Evolutionary conservation across 2,329 filamentous ascomycete genomes (phyloP), one percentile per base, ranked within the genome.

Genomic region (Sarocladium brachiariae): DNA sequence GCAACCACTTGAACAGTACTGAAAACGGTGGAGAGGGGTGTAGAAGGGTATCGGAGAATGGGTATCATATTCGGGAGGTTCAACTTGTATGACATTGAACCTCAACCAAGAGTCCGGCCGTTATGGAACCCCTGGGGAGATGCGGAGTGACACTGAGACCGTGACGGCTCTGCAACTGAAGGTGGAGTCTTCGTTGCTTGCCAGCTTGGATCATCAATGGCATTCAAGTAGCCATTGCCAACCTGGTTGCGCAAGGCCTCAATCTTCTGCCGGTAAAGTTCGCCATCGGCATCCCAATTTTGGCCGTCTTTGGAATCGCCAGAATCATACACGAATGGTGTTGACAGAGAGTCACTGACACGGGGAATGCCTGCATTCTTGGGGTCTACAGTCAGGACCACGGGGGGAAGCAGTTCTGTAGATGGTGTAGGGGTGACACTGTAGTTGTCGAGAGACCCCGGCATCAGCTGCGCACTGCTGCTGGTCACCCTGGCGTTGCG

Each of bases 261-360:
- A 50, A 97, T 86, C 66, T 93, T 93, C 64, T 87, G 87, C 52
- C 87, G 83, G 67, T 96, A 97, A 7, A 88, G 73, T 60, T 93
- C 88, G 50, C 86, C 86, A 52, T 81, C 80, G 38, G 80, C 70
- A 53, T 83, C 81, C 78, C 84, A 88, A 52, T 86, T 77, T 41
- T 74, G 70, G 4, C 70, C 56, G 11, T 72, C 70, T 23, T 64
- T 65, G 5, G 46, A 49, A 21, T 49, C 46, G 4, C 46, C 46
- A n/a, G 46, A 49, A 19, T 49, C 46, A 16, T 49, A 49, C 19
- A 49, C 46, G 9, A 49, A 31, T 3, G 46, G 46, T 2, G 46
- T 31, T 16, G 46, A 21, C 9, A 35, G 11, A 10, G 30, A 23
- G 13, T 31, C 33, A 16, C 46, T 37, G 16, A 49, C 46, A 11